Conservation (phyloP, 2,329 filamentous ascomycete species). For the Monosporascus sp. region DNA sequence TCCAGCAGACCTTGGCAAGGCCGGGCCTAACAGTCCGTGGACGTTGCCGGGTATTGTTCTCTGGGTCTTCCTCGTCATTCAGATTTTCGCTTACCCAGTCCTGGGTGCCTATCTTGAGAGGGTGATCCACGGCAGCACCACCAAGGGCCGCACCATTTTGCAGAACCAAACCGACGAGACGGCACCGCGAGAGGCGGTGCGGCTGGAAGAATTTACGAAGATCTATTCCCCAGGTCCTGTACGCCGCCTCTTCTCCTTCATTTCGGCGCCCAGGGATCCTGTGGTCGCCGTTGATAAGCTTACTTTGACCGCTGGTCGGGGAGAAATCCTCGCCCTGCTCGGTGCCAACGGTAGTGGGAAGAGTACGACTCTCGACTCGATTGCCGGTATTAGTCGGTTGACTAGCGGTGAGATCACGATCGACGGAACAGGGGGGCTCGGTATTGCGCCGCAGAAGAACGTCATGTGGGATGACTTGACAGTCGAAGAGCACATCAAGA, state of each 20-base stretch:
- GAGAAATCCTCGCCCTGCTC: slow-evolving; percentile 79
- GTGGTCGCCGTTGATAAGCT: slow-evolving; percentile 77
- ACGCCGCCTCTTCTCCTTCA: slow-evolving; percentile 43
- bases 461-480: slow-evolving; percentile 88
- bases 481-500: slow-evolving; percentile 74
- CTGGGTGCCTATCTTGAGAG: slow-evolving; percentile 71
- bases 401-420: slow-evolving; percentile 73
- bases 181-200: slow-evolving; percentile 51
- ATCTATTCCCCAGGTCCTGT: slow-evolving; percentile 65
- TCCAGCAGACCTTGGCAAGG: slow-evolving; percentile 54
- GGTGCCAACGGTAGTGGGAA: slow-evolving; percentile 91
- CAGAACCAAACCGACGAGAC: slow-evolving; percentile 22
- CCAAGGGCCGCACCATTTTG: slow-evolving; percentile 50
- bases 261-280: slow-evolving; percentile 48
- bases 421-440: slow-evolving; percentile 71
- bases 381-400: slow-evolving; percentile 74
- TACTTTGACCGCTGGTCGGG: slow-evolving; percentile 63
- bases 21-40: slow-evolving; percentile 62
- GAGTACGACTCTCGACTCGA: slow-evolving; percentile 81
- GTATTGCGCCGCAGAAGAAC: slow-evolving; percentile 88
- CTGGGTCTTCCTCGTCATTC: slow-evolving; percentile 71
- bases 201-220: slow-evolving; percentile 70
- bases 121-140: slow-evolving; percentile 68
- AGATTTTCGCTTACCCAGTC: slow-evolving; percentile 72
- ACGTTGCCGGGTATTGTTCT: slow-evolving; percentile 67